phyloP scores from a whole-genome alignment of 164 flowering plant genomes.

The Sextonia rubra region DNA sequence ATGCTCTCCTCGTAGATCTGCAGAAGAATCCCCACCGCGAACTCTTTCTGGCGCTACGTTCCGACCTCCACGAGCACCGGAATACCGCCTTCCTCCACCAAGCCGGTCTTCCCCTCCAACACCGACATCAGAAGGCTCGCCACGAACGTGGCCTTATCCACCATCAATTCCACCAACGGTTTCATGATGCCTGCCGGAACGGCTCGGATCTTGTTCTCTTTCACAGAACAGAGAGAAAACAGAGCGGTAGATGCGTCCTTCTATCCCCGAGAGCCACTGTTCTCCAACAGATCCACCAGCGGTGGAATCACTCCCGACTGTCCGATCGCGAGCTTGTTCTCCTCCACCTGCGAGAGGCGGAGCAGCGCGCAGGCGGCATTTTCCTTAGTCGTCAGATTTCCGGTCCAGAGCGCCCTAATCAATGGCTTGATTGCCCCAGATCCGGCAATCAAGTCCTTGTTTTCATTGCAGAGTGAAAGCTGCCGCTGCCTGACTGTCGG shows the following conservation, averaged over 20 bases:
- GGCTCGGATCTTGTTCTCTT: slow-evolving; percentile 71
- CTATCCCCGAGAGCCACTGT: slow-evolving; percentile 64
- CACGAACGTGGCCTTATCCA: too few relatives aligned
- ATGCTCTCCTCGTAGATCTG: slow-evolving; percentile 63
- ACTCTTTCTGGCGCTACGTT: slow-evolving; percentile 72
- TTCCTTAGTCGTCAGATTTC: slow-evolving; percentile 71
- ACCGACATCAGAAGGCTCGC: too few relatives aligned
- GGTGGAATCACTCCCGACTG: slow-evolving; percentile 76
- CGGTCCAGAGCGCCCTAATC: too few relatives aligned
- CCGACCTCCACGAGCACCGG: slow-evolving; percentile 91
- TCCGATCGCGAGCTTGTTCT: slow-evolving; percentile 64
- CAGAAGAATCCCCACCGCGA: slow-evolving; percentile 52
- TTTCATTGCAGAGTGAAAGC: slow-evolving; percentile 73
- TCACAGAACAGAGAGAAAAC: slow-evolving; percentile 58
- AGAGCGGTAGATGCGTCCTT: slow-evolving; percentile 86
- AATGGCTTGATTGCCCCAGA: too few relatives aligned
- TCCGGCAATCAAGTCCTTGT: too few relatives aligned
- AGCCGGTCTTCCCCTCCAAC: too few relatives aligned
- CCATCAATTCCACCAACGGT: slow-evolving; percentile 70
- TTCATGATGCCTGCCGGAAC: slow-evolving; percentile 65
- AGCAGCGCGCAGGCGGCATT: slow-evolving; percentile 90
- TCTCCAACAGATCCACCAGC: too few relatives aligned
- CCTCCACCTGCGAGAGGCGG: slow-evolving; percentile 62
- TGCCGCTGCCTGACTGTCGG: slow-evolving; percentile 75
- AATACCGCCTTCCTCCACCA: slow-evolving; percentile 84